Conservation (phyloP, 73 alveolate species). For the Paramecium tetraurelia region DNA sequence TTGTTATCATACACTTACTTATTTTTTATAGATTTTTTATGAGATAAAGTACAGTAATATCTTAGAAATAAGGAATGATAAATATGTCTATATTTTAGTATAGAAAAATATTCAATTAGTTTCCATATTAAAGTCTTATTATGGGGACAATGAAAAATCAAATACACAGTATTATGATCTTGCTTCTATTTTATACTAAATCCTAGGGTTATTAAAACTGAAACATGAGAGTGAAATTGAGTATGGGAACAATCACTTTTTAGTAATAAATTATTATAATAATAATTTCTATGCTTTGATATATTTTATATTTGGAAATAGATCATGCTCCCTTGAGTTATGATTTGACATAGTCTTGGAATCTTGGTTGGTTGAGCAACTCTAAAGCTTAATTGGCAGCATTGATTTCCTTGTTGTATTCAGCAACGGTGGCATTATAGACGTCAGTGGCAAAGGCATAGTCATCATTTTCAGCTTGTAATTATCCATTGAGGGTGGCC, state of each 20-base stretch:
- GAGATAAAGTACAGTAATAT: background rate
- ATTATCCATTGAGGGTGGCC: slow-evolving; percentile 48
- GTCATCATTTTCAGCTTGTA: slow-evolving; percentile 53
- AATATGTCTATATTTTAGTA: background rate
- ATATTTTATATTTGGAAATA: background rate
- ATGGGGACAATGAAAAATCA: background rate
- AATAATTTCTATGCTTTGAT: slow-evolving; percentile 8
- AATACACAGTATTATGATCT: background rate
- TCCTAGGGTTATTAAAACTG: background rate
- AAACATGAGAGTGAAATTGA: background rate
- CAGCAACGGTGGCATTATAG: slow-evolving; percentile 16
- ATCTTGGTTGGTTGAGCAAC: slow-evolving; percentile 37
- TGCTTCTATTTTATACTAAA: background rate
- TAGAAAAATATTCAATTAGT: background rate
- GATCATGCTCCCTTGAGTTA: slow-evolving; percentile 38
- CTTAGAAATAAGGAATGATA: background rate
- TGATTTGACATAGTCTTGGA: slow-evolving; percentile 35
- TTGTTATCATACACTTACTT: background rate
- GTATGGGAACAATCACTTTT: background rate
- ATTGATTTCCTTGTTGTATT: slow-evolving; percentile 30
- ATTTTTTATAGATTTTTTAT: background rate
- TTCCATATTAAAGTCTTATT: background rate
- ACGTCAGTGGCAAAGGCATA: slow-evolving; percentile 35
- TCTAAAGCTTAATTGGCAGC: slow-evolving; percentile 32
- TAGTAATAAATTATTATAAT: background rate